Base-by-base conservation (phyloP, 306 rosid genomes). In the Prunus armeniaca region DNA sequence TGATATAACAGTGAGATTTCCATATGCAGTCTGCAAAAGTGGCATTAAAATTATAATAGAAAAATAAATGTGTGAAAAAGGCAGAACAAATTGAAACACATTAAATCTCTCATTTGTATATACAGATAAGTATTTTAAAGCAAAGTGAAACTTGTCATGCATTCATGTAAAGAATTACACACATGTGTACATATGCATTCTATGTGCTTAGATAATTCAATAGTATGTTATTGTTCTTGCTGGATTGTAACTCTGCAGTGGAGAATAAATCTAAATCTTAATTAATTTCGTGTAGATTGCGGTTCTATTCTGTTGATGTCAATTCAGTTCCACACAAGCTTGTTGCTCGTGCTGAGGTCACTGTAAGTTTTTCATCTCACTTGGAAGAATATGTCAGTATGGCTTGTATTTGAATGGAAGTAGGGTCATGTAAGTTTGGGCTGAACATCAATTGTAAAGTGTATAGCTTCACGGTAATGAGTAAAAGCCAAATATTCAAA, bases 301-400 rank as follows among this genome's bases (percentile, higher is more conserved):
- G 7, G 76, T 94, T 94, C 92, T 89, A 89, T 76, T 62, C 85
- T 49, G 82, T 94, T 64, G 93, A 94, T 74, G 98, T 94, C 71
- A 92, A 90, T 82, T 22, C 77, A 60, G 95, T 92, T 79, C 76
- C 92, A 46, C 93, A 89, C 86, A 92, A 83, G 87, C 95, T 94
- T 63, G 92, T 94, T 67, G 79, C 90, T 68, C 92, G 78, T 20
- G 98, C 93, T 50, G 95, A 93, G 54, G 94, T 94, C 43, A 88
- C 96, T 71, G 98, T 94, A 86, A 91, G 98, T 89, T 71, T 49
- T 75, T 83, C 56, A 14, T 67, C 50, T 65, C 32, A 52, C 77
- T 55, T 79, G 55, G 19, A 60, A 6, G 7, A 24, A 14, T 60
- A 60, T 25, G 19, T 6, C 38, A 57, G 24, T 7, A 27, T 57